Evolutionary conservation across 352 stramenopile species (phyloP).

Genomic region (Phytophthora pisi): DNA sequence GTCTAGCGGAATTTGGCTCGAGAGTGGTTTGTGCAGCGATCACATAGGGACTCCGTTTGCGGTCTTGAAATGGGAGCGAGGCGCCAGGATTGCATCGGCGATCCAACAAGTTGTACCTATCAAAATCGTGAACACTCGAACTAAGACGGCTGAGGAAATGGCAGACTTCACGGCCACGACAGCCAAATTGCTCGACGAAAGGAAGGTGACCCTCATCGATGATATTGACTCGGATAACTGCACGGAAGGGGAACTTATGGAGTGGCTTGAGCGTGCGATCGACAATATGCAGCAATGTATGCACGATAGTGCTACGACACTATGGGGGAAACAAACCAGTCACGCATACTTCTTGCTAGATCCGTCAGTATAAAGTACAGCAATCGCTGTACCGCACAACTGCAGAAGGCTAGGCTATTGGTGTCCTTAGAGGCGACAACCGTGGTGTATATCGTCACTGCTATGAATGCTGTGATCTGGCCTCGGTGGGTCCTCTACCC

Average conservation of each 20-base stretch:
- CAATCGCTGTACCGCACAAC: constrained; percentile 1
- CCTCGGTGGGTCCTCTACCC: too few relatives aligned
- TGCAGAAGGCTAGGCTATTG: neutral
- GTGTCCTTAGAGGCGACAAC: too few relatives aligned
- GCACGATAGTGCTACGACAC: neutral
- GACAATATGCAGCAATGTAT: constrained; percentile 3
- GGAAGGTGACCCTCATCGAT: neutral
- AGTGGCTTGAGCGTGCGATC: constrained; percentile 8
- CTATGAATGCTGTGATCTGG: too few relatives aligned
- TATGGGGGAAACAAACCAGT: constrained; percentile 5
- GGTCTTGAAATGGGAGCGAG: neutral
- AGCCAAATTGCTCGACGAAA: neutral
- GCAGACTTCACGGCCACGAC: neutral
- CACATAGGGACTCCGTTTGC: constrained; percentile 1
- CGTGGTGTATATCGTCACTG: too few relatives aligned
- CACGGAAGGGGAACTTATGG: neutral
- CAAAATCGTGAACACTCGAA: constrained; percentile 7
- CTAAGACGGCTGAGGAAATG: constrained; percentile 2
- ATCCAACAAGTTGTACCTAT: neutral
- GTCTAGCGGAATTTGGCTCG: too few relatives aligned
- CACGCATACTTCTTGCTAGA: neutral
- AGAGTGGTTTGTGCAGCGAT: neutral
- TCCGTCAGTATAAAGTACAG: constrained; percentile 1
- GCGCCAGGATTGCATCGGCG: neutral
- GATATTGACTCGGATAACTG: constrained; percentile 2